phyloP scores from a whole-genome alignment of 345 rosid species.

The Pistacia vera region DNA sequence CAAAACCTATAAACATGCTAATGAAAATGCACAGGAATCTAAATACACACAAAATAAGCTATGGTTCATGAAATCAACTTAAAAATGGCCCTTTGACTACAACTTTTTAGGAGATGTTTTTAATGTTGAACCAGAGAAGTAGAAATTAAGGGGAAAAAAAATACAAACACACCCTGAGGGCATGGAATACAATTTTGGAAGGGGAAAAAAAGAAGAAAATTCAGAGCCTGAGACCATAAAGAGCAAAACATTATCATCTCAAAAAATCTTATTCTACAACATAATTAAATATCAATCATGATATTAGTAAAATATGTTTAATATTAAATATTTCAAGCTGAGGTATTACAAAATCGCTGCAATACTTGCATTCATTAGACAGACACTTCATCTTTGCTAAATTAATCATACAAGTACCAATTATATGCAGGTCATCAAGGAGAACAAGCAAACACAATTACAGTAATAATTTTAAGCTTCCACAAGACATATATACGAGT shows the following conservation, averaged over 20 bases:
- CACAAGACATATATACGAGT: not conserved
- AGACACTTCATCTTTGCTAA: not conserved
- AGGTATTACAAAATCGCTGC: not conserved
- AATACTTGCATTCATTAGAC: not conserved
- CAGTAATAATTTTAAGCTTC: slow-evolving; percentile 9
- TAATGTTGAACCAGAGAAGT: not conserved
- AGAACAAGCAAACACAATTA: not conserved
- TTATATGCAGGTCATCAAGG: not conserved
- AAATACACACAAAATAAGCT: not conserved
- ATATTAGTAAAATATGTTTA: not conserved
- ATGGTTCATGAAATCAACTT: too few relatives aligned
- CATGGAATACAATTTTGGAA: not conserved
- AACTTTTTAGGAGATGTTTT: not conserved
- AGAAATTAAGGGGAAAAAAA: not conserved
- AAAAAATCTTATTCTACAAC: not conserved
- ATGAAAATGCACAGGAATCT: not conserved
- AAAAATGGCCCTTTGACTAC: not conserved
- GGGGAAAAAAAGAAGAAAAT: not conserved
- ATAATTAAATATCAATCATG: not conserved
- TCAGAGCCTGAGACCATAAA: not conserved
- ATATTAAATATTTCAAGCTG: slow-evolving; percentile 1
- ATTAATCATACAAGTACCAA: not conserved
- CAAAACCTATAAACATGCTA: not conserved
- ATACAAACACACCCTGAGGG: not conserved
- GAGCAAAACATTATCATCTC: not conserved